Percentiles rank a stretch among this genome's conserved stretches.
Conservation (phyloP, 1,284 basidiomycete species). For the Meripilus lineatus region DNA sequence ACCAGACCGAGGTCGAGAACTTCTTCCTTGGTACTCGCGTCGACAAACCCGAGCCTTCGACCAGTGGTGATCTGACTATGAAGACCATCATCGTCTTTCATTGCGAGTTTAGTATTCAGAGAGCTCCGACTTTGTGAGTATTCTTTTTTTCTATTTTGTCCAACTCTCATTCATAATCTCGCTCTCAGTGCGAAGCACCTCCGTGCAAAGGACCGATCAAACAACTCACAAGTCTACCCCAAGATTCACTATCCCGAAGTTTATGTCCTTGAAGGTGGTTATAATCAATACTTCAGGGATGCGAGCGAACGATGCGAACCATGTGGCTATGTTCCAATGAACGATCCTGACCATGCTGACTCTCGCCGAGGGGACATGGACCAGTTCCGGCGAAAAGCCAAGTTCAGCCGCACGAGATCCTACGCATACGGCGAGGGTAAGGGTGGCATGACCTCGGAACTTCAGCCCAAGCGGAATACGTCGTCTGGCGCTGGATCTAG, state of each 20-base stretch:
- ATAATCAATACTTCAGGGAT: constrained; percentile 79
- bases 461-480: constrained; percentile 56
- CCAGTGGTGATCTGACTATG: constrained; percentile 71
- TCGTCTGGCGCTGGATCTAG: constrained; percentile 37
- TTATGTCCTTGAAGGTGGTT: constrained; percentile 96
- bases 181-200: constrained; percentile 80
- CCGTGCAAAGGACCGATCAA: constrained; percentile 83
- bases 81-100: constrained; percentile 94
- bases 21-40: constrained; percentile 62
- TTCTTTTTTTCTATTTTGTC: constrained; percentile 9
- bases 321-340: constrained; percentile 86
- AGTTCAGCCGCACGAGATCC: constrained; percentile 82
- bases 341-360: constrained; percentile 80
- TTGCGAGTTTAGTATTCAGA: constrained; percentile 95
- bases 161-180: constrained; percentile 10
- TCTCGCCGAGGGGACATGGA: constrained; percentile 84
- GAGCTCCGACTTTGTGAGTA: constrained; percentile 91
- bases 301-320: constrained; percentile 75
- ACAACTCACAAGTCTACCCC: constrained; percentile 88
- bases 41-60: constrained; percentile 67
- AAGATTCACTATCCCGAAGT: constrained; percentile 95
- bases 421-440: constrained; percentile 81
- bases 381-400: constrained; percentile 86
- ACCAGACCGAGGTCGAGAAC: constrained; percentile 76
- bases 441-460: constrained; percentile 23